Percentiles rank a stretch among this genome's conserved stretches.
Evolutionary conservation across 169 alveolate genomes (phyloP).

Genomic region (Fabrea salina): DNA sequence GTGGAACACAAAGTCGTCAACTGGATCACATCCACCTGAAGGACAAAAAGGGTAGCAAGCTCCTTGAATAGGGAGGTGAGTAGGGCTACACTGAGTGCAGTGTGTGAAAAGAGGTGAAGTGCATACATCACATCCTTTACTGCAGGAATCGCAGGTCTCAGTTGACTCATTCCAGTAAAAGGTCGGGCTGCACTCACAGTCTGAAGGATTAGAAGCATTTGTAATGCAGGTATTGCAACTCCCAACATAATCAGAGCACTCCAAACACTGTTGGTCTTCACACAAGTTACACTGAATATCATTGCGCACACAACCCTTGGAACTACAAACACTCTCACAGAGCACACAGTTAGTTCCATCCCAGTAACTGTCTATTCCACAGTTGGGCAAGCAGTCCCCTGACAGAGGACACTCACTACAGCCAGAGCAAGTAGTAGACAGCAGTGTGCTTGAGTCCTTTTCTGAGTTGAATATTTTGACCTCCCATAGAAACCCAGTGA

Average conservation of each 20-base stretch:
- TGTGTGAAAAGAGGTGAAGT: no score
- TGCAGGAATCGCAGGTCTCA: no score
- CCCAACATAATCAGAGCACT: not conserved
- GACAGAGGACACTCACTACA: constrained; percentile 9
- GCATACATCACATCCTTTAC: no score
- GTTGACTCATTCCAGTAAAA: no score
- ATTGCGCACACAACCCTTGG: constrained; percentile 23
- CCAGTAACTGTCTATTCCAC: not conserved
- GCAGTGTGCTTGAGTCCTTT: not conserved
- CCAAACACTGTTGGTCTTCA: not conserved
- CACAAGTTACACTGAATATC: constrained; percentile 11
- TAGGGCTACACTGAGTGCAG: no score
- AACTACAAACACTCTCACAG: not conserved
- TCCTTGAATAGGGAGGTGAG: no score
- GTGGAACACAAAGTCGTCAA: no score
- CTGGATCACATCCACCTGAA: no score
- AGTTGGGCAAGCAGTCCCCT: not conserved
- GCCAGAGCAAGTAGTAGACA: not conserved
- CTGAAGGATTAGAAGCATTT: no score
- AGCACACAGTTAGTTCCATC: not conserved
- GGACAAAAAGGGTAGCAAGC: no score
- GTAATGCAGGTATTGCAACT: not conserved
- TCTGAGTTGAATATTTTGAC: not conserved
- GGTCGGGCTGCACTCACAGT: no score
- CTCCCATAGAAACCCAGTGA: not conserved